These are phyloP conservation scores for Neostapfia colusana DNA, from an alignment of 176 grass and related monocot species.

Conservation along the genomic window DNA sequence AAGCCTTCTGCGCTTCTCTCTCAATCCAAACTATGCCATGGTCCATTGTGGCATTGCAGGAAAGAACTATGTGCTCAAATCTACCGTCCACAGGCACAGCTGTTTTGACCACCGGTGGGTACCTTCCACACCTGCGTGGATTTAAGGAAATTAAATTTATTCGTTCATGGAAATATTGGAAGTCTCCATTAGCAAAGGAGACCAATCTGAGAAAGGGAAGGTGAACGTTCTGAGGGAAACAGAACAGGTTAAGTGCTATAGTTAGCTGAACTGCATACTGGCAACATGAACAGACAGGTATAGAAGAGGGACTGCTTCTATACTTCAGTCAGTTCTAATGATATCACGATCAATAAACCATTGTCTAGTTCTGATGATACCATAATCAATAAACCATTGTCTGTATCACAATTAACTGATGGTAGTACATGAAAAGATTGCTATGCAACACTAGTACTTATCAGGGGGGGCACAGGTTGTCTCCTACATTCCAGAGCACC, in stretches of 20 bases:
- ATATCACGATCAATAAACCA: not conserved
- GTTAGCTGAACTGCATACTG: not conserved
- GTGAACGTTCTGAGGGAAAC: not conserved
- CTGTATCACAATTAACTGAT: not conserved
- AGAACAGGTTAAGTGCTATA: not conserved
- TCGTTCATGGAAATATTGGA: conserved; percentile 14
- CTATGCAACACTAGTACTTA: not conserved
- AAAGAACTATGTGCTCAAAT: conserved; percentile 94
- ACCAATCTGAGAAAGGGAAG: conserved; percentile 3
- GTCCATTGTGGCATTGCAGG: conserved; percentile 87
- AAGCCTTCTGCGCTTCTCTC: conserved; percentile 76
- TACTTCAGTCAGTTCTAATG: not conserved
- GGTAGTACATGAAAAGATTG: not conserved
- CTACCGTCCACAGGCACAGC: conserved; percentile 93
- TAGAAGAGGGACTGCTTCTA: not conserved
- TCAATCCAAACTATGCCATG: conserved; percentile 87
- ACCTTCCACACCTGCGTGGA: conserved; percentile 69
- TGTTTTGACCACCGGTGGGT: conserved; percentile 87
- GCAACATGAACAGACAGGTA: not conserved
- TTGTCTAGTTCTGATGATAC: not conserved
- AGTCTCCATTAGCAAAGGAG: not conserved
- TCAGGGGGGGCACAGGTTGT: not conserved
- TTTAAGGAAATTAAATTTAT: conserved; percentile 3
- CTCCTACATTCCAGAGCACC: conserved; percentile 3
- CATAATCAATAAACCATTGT: not conserved